Conservation (phyloP, 75 land plant species). For the Picea sitchensis region DNA sequence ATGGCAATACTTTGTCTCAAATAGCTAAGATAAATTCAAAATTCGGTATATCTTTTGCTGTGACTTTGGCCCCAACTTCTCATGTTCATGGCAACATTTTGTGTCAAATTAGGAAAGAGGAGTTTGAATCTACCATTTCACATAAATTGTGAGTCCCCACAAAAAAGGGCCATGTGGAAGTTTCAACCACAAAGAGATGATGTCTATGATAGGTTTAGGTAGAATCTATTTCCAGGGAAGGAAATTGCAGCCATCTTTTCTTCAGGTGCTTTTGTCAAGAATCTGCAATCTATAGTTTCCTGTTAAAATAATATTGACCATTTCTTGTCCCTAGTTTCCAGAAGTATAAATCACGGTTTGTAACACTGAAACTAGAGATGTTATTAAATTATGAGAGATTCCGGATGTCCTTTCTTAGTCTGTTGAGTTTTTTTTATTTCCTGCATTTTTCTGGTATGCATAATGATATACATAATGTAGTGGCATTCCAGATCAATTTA, state of each 20-base stretch:
- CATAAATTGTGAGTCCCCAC: not conserved
- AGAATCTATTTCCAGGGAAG: not conserved
- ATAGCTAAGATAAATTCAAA: not conserved
- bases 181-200: not conserved
- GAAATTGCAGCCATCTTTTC: not conserved
- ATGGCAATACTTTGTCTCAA: not conserved
- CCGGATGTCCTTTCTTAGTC: not conserved
- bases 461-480: no score
- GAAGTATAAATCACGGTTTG: not conserved
- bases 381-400: not conserved
- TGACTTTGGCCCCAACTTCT: not conserved
- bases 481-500: not conserved
- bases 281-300: not conserved
- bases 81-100: not conserved
- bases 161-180: not conserved
- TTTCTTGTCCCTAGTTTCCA: not conserved
- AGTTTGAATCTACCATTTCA: not conserved
- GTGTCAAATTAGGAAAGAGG: not conserved
- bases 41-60: not conserved
- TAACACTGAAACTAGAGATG: not conserved
- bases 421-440: not conserved
- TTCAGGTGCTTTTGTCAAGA: not conserved
- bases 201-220: not conserved
- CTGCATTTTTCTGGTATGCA: no score
- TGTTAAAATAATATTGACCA: not conserved